These are phyloP conservation scores for Alternaria rosae DNA, from an alignment of 2,329 filamentous ascomycete genomes.

Conservation along the genomic window DNA sequence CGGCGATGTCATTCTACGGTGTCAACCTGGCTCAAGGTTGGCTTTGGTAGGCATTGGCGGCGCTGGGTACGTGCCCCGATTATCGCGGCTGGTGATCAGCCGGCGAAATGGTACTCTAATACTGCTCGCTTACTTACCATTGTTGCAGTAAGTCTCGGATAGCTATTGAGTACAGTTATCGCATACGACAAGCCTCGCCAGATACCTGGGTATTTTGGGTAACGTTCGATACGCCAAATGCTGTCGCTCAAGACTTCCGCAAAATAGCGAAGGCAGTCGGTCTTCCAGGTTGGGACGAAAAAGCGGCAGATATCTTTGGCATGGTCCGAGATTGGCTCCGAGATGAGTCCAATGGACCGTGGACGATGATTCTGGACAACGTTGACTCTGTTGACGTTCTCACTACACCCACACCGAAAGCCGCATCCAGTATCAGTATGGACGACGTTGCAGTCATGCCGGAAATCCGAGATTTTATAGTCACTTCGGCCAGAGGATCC, in stretches of 20 bases:
- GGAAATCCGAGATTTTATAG: slow-evolving; percentile 13
- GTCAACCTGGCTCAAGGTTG: neutral
- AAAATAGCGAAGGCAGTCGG: slow-evolving; percentile 35
- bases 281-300: slow-evolving; percentile 34
- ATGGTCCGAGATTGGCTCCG: slow-evolving; percentile 28
- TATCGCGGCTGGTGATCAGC: neutral
- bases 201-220: neutral
- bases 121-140: neutral
- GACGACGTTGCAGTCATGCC: neutral
- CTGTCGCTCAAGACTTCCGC: slow-evolving; percentile 17
- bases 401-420: neutral
- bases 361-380: slow-evolving; percentile 46
- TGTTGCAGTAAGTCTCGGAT: neutral
- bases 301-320: slow-evolving; percentile 25
- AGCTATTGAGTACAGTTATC: neutral
- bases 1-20: neutral
- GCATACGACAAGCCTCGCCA: neutral
- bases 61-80: neutral
- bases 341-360: slow-evolving; percentile 28
- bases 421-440: neutral
- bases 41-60: neutral
- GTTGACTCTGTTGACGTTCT: slow-evolving; percentile 30
- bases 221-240: neutral
- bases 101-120: neutral
- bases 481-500: slow-evolving; percentile 18